Base-by-base conservation (phyloP, 2,329 filamentous ascomycete genomes). In the Talaromyces islandicus region DNA sequence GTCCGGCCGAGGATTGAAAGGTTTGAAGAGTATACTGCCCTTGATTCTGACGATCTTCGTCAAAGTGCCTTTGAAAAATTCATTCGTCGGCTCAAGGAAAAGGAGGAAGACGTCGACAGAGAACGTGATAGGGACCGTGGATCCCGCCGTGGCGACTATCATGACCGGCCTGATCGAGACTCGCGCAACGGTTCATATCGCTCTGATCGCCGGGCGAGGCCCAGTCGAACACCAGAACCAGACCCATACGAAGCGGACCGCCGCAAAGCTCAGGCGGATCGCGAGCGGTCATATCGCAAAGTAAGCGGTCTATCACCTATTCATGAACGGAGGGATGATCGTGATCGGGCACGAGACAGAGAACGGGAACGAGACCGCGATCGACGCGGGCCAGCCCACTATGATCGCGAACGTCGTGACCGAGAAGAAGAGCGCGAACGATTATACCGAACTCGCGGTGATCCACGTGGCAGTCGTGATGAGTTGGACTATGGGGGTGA, bases 241-340 rank as follows among this genome's bases (percentile, higher is more conserved):
- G 92, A 99, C 77, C 86, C 91, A 21, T 99, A 99, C 75, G 94
- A 97, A 76, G 94, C 92, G 62, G 94, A 99, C 72, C 87, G 94
- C 65, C 89, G 92, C 69, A 94, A 93, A 74, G 93, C 93, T 50
- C 92, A 94, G 71, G 92, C 92, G 60, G 92, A 96, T 71, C 88
- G 95, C 54, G 95, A 97, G 77, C 89, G 92, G 65, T 92, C 95
- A 68, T 95, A 96, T 77, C 88, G 91, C 73, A 95, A 94, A 77
- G 86, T 86, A 77, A 89, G 88, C 65, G 79, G 84, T 67, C 70
- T 84, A 64, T 80, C 83, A 66, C 83, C 83, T 19, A 63, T 70
- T n/a, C 72, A 70, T 21, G 75, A 75, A 38, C 66, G 73, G 54
- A 69, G 71, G 7, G 71, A 74, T 30, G 73, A 75, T n/a, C 72